Conservation (phyloP, 192 early-diverging fungal species). For the Backusella psychrophila region DNA sequence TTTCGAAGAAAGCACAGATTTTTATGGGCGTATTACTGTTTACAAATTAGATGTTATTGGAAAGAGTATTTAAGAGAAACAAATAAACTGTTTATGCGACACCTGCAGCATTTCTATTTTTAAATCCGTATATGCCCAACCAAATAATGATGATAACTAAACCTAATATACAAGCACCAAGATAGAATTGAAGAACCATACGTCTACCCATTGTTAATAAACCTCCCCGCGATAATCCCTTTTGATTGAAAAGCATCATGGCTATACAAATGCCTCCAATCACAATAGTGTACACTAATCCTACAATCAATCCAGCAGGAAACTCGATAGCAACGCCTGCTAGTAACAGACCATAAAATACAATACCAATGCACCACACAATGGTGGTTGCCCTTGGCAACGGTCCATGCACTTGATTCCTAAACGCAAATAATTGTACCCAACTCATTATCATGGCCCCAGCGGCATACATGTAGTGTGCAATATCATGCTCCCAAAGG, state of each 20-base stretch:
- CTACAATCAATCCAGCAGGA: slow-evolving; percentile 34
- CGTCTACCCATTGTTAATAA: slow-evolving; percentile 37
- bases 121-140: slow-evolving; percentile 36
- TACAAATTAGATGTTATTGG: slow-evolving; percentile 74
- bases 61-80: neutral
- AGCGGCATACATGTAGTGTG: slow-evolving; percentile 53
- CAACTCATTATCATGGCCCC: slow-evolving; percentile 51
- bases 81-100: slow-evolving; percentile 7
- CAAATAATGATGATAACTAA: slow-evolving; percentile 39
- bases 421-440: slow-evolving; percentile 45
- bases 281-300: slow-evolving; percentile 34
- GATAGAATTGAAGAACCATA: slow-evolving; percentile 42
- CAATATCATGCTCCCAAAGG: slow-evolving; percentile 49
- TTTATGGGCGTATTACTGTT: slow-evolving; percentile 81
- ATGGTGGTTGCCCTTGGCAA: slow-evolving; percentile 3
- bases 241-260: slow-evolving; percentile 23
- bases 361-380: slow-evolving; percentile 25
- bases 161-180: slow-evolving; percentile 30
- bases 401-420: slow-evolving; percentile 38
- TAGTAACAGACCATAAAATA: slow-evolving; percentile 34
- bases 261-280: slow-evolving; percentile 20
- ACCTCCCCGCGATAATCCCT: slow-evolving; percentile 7
- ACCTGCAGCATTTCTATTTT: slow-evolving; percentile 32
- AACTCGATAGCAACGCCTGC: slow-evolving; percentile 42
- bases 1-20: slow-evolving; percentile 77